Base-by-base conservation (phyloP, 139 green algal genomes). In the Medakamo hakoo region DNA sequence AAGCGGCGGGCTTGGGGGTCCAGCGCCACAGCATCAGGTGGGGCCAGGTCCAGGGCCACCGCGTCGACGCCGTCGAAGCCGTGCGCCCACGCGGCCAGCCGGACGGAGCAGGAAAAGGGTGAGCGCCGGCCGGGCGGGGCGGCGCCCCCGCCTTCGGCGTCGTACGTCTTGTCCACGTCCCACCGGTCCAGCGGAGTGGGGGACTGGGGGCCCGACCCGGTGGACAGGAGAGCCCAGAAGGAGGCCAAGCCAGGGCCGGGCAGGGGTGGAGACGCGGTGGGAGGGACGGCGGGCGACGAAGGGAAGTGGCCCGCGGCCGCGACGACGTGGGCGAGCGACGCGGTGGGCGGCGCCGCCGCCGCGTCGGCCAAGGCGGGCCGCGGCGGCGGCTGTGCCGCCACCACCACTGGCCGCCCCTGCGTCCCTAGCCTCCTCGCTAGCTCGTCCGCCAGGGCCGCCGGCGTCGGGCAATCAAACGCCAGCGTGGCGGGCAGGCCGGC, bases 1-100 rank as follows among this genome's bases (percentile, higher is more conserved):
- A 93, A 60, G 49, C 93, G 28, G 27, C 87, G 76, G 56, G 92
- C 80, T 68, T 93, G 86, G 2, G 86, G 86, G 66, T 94, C 86
- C 49, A 76, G 78, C 22, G 68, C 66, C 1, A 57, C 14, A 0
- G 80, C 78, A 59, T 92, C 84, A 1, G 63, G 59, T 2, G 58
- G 4, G 0, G 68, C 71, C 59, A 93, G 55, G 1, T 68, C 65
- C 66, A 93, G 89, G 0, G 72, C 65, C 4, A 29, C 58, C 0
- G 73, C 52, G 55, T 93, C 86, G 73, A 92, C 92, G 1, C 57
- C 16, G 30, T 84, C 76, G 0, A 80, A 66, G 14, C 28, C 69
- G 1, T 52, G 40, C 23, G 49, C 4, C 57, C n/a, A n/a, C n/a
- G n/a, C n/a, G n/a, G n/a, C n/a, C n/a, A n/a, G n/a, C n/a, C n/a